Conservation (phyloP, 495 filamentous ascomycete species). For the Penicillium tannophilum region DNA sequence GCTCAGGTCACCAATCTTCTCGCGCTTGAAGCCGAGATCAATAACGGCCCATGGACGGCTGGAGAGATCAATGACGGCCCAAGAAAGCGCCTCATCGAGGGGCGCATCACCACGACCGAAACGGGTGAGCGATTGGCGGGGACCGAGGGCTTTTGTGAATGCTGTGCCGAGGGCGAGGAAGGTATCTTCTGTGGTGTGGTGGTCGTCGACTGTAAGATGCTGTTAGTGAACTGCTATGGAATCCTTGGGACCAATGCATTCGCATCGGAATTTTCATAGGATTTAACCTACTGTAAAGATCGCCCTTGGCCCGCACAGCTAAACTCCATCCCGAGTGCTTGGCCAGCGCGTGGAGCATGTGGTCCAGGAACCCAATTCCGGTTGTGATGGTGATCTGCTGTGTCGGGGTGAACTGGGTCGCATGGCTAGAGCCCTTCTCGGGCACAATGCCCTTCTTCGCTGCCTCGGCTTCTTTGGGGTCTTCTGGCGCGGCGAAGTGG, state of each 20-base stretch:
- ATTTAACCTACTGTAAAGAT: conserved; percentile 71
- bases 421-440: conserved; percentile 75
- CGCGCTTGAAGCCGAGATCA: conserved; percentile 76
- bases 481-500: conserved; percentile 41
- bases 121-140: conserved; percentile 76
- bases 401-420: conserved; percentile 74
- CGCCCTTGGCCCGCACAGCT: conserved; percentile 76
- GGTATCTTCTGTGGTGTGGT: conserved; percentile 96
- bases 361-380: conserved; percentile 97
- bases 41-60: conserved; percentile 85
- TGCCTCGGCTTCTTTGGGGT: conserved; percentile 43
- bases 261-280: conserved; percentile 39
- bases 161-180: conserved; percentile 87
- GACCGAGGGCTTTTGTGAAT: conserved; percentile 75
- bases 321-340: conserved; percentile 96
- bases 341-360: conserved; percentile 96
- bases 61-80: conserved; percentile 92
- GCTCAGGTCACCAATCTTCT: conserved; percentile 91
- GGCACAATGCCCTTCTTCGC: conserved; percentile 80
- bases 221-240: background rate
- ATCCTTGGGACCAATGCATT: background rate
- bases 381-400: conserved; percentile 88
- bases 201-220: conserved; percentile 78
- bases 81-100: conserved; percentile 91
- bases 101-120: conserved; percentile 91